Base-by-base conservation (phyloP, 2,329 filamentous ascomycete species). In the Botryosphaeria dothidea region DNA sequence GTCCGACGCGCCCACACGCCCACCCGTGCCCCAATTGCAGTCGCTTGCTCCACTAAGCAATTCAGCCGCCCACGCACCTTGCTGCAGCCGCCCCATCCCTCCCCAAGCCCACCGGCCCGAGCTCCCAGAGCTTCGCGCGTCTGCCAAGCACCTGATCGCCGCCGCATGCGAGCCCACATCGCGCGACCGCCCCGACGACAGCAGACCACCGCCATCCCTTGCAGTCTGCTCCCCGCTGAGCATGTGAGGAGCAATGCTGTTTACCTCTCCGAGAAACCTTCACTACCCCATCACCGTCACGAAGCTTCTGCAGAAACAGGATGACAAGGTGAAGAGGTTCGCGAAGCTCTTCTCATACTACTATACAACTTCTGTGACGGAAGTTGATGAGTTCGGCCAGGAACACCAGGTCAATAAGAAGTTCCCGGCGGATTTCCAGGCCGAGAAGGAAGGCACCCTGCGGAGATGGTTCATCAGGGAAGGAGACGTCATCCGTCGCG, bases 211-310 rank as follows among this genome's bases (percentile, higher is more conserved):
- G 21, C 25, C 63, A 41, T 25, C 54, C 34, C 34, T 54, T 31
- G 27, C 54, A 51, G 38, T 9, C 41, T 45, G 65, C 60, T 57
- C 54, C 17, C 25, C 62, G 74, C 75, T 75, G 75, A 70, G 72
- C 71, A 68, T 69, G 69, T 70, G 62, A 66, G 62, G 43, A 49
- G 74, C 72, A 73, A 84, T 84, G 82, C 81, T 80, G 76, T 77
- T 84, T 70, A 72, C 73, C 74, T 83, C 82, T 56, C 79, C 81
- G 67, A 73, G 75, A 67, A 75, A 75, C 79, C 87, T 97, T 71
- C 91, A 90, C 79, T 99, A 98, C 79, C 95, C 95, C 72, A 93
- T 98, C 79, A 96, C 90, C 71, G 90, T 99, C 79, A 93, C 89
- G 72, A 90, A 92, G 78, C 85, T 98, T 67, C 86, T 94, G 70